Evolutionary conservation across 371 early-diverging fungal species (phyloP).

Genomic region (Dinochytrium kinnereticum): DNA sequence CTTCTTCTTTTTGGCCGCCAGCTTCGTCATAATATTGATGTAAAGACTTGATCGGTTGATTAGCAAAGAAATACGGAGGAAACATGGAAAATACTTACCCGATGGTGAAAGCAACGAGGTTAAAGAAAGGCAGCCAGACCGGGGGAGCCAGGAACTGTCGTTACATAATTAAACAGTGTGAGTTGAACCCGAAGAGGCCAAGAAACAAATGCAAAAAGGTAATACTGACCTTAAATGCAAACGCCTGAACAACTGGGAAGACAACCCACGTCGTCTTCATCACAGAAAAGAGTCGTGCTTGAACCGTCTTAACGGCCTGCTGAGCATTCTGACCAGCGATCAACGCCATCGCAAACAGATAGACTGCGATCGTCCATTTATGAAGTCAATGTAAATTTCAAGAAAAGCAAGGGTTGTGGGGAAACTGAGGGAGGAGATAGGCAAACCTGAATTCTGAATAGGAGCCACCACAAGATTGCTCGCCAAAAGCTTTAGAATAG

Average conservation of each 20-base stretch:
- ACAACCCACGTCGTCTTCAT: conserved; percentile 84
- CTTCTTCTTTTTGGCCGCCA: conserved; percentile 33
- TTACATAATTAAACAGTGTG: too few species aligned
- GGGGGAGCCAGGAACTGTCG: conserved; percentile 68
- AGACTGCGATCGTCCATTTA: conserved; percentile 66
- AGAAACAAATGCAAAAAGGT: too few species aligned
- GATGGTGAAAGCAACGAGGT: conserved; percentile 78
- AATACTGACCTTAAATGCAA: conserved; percentile 66
- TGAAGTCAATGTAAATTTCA: neutral
- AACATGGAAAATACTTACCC: conserved; percentile 48
- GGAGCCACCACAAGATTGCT: conserved; percentile 78
- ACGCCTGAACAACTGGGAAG: conserved; percentile 73
- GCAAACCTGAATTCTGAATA: conserved; percentile 76
- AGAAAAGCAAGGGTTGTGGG: neutral
- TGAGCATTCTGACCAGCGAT: conserved; percentile 75
- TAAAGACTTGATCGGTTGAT: conserved; percentile 48
- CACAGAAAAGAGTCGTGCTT: conserved; percentile 69
- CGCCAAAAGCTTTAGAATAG: conserved; percentile 68
- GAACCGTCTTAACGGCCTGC: conserved; percentile 49
- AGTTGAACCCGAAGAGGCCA: too few species aligned
- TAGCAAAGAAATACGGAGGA: neutral
- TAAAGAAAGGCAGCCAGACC: conserved; percentile 92
- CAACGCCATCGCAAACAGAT: conserved; percentile 79
- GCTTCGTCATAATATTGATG: conserved; percentile 78
- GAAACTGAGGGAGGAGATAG: neutral